These are phyloP conservation scores for Verticillium isaacii DNA, from an alignment of 2,329 filamentous ascomycete genomes.

Conservation along the genomic window DNA sequence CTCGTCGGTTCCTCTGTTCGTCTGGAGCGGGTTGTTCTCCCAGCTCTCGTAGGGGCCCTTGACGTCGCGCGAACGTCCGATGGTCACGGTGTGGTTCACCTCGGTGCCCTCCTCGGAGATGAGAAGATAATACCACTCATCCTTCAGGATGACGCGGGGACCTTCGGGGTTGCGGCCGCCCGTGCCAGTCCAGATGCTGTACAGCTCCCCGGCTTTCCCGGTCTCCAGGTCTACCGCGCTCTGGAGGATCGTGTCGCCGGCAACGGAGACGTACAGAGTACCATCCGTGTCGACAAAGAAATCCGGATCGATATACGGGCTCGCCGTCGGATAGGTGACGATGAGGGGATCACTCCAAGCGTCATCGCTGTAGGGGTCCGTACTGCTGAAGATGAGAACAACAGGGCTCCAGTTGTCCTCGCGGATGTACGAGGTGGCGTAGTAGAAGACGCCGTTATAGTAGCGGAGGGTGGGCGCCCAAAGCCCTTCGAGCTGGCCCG, in stretches of 20 bases:
- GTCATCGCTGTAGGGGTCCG: constrained; percentile 30
- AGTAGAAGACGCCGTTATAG: constrained; percentile 35
- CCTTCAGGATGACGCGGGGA: constrained; percentile 38
- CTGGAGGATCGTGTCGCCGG: constrained; percentile 18
- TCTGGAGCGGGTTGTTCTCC: constrained; percentile 32
- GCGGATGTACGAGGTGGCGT: constrained; percentile 33
- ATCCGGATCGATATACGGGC: constrained; percentile 34
- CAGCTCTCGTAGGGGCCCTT: constrained; percentile 30
- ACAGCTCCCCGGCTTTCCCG: constrained; percentile 23
- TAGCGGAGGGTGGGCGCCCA: constrained; percentile 43
- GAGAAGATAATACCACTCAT: constrained; percentile 36
- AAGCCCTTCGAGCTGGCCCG: constrained; percentile 27
- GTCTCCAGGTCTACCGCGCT: constrained; percentile 28
- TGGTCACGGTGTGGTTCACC: constrained; percentile 28
- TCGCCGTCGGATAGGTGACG: constrained; percentile 23
- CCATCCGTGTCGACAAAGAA: constrained; percentile 52
- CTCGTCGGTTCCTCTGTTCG: constrained; percentile 20
- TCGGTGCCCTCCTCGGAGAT: constrained; percentile 40
- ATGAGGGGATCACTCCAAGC: constrained; percentile 34
- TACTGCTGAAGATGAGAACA: constrained; percentile 34
- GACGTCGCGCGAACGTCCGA: constrained; percentile 26
- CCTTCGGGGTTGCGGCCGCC: constrained; percentile 37
- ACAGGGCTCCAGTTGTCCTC: constrained; percentile 26
- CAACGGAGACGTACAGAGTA: constrained; percentile 31
- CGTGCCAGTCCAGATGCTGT: constrained; percentile 37